A percentile compares a stretch with the other conserved stretches of the same genome.
These are phyloP conservation scores for Nothopassalora personata DNA, from an alignment of 2,329 filamentous ascomycete species.

Conservation along the genomic window DNA sequence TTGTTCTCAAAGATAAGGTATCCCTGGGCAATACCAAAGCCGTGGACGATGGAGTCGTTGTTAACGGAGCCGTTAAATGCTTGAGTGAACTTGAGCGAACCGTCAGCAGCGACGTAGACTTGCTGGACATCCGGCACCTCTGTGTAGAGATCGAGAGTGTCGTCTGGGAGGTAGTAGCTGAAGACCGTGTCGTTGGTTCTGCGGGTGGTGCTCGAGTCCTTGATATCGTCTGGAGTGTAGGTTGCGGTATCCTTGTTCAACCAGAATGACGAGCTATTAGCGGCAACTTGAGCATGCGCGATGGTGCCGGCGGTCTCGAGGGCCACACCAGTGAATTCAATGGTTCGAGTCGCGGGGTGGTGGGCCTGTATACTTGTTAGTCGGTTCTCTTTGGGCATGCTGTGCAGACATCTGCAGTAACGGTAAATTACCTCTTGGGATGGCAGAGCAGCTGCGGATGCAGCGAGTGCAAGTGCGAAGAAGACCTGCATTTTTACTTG, in stretches of 20 bases:
- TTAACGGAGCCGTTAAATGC: slow-evolving; percentile 4
- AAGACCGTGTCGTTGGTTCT: slow-evolving; percentile 21
- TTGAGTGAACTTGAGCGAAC: slow-evolving; percentile 9
- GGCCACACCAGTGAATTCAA: slow-evolving; percentile 26
- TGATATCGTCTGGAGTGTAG: slow-evolving; percentile 31
- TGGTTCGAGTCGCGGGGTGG: not conserved
- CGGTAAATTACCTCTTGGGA: not conserved
- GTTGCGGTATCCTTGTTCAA: slow-evolving; percentile 25
- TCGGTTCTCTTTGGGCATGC: no score
- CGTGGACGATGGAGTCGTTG: not conserved
- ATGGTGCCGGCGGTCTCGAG: slow-evolving; percentile 23
- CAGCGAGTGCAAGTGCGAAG: slow-evolving; percentile 3
- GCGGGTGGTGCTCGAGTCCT: no score
- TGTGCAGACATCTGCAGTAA: not conserved
- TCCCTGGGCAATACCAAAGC: slow-evolving; percentile 2
- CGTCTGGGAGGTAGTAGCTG: slow-evolving; percentile 17
- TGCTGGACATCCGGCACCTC: slow-evolving; percentile 29
- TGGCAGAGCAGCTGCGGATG: not conserved
- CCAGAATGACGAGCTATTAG: slow-evolving; percentile 22
- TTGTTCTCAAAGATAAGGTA: slow-evolving; percentile 5
- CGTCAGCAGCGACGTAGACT: slow-evolving; percentile 24
- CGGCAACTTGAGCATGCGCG: slow-evolving; percentile 23
- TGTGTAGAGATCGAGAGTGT: slow-evolving; percentile 18
- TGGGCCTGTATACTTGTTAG: not conserved
- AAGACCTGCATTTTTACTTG: not conserved